Percentiles rank a stretch among this genome's conserved stretches.
These are phyloP conservation scores for Globisporangium yorkense DNA, from an alignment of 352 stramenopile species.

Conservation along the genomic window DNA sequence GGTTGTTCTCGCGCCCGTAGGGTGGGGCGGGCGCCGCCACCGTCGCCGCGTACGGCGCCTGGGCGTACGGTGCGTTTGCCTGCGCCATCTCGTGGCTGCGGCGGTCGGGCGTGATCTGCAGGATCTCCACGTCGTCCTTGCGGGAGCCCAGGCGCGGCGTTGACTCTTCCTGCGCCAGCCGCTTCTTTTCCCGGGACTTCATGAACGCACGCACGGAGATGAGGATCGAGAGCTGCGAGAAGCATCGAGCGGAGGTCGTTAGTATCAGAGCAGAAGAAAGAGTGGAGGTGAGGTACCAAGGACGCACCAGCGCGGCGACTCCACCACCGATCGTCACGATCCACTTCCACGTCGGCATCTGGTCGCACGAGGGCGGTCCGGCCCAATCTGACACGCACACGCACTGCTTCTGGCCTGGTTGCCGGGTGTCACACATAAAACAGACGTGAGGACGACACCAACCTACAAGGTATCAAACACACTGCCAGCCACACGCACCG, in stretches of 20 bases:
- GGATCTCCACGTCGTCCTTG: conserved; percentile 18
- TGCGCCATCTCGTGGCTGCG: conserved; percentile 10
- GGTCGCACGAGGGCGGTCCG: conserved; percentile 42
- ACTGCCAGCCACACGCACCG: conserved; percentile 3
- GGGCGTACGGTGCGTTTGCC: conserved; percentile 5
- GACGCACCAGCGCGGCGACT: conserved; percentile 39
- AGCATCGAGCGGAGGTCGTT: not conserved
- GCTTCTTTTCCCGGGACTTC: conserved; percentile 30
- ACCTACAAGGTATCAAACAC: not conserved
- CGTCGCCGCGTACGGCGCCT: not conserved
- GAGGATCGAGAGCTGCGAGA: conserved; percentile 39
- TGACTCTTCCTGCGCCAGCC: conserved; percentile 5
- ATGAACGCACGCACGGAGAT: conserved; percentile 48
- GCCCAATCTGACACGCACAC: conserved; percentile 65
- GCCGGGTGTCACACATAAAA: not conserved
- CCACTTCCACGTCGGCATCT: conserved; percentile 61
- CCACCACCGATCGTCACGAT: conserved; percentile 52
- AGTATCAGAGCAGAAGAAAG: not conserved
- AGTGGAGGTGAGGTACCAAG: not conserved
- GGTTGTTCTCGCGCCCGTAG: conserved; percentile 13
- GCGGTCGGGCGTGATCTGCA: conserved; percentile 18
- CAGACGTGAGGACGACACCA: not conserved
- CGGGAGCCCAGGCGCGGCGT: conserved; percentile 12
- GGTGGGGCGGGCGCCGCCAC: not conserved
- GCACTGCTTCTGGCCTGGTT: conserved; percentile 23